Evolutionary conservation across 2,329 filamentous ascomycete genomes (phyloP).

Genomic region (Aspergillus ustus): DNA sequence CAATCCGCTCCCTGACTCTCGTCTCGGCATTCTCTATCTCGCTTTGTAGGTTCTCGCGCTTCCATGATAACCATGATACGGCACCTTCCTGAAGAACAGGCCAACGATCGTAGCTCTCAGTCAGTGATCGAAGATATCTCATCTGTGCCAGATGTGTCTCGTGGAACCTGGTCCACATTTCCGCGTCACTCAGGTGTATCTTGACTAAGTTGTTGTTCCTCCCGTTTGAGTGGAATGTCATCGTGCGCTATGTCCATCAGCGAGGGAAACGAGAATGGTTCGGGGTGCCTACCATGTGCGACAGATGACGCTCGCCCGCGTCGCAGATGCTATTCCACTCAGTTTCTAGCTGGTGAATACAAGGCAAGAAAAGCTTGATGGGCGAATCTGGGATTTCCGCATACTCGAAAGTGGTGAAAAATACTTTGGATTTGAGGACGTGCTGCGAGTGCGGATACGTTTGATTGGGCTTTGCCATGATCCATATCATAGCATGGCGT

Average conservation of each 20-base stretch:
- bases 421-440: background rate
- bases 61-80: background rate
- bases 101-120: conserved; percentile 2
- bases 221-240: conserved; percentile 1
- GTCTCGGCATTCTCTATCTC: background rate
- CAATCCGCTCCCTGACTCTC: background rate
- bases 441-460: background rate
- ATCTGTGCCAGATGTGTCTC: background rate
- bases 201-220: background rate
- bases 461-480: background rate
- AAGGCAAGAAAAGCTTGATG: background rate
- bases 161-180: conserved; percentile 1
- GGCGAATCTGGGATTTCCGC: conserved; percentile 1
- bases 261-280: background rate
- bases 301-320: background rate
- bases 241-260: background rate
- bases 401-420: background rate
- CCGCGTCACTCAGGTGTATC: conserved; percentile 2
- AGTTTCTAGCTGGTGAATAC: background rate
- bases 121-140: background rate
- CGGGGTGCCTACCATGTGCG: background rate
- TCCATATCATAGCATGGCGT: conserved; percentile 6
- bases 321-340: background rate
- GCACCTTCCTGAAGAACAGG: background rate
- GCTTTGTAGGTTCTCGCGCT: background rate